Evolutionary conservation across 768 basidiomycete genomes (phyloP).

Genomic region (Termitomyces bulborhizus): DNA sequence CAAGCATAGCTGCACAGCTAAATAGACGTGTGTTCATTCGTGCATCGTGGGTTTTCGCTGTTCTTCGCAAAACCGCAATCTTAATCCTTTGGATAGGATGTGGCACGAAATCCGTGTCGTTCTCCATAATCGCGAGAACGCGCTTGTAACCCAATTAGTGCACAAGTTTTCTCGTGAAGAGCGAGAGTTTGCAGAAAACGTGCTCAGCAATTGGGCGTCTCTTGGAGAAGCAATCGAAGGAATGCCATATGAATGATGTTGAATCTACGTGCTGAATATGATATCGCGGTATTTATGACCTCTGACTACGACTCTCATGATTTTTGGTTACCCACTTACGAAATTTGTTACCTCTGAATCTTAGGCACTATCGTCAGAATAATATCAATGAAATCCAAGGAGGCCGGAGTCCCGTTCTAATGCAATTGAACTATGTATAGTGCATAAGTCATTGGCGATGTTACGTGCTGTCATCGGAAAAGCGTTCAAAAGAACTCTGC

Average conservation of each 20-base stretch:
- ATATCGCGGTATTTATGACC: background rate
- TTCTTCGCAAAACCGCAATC: background rate
- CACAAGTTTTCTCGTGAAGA: constrained; percentile 74
- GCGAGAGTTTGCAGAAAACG: constrained; percentile 55
- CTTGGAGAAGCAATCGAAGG: constrained; percentile 62
- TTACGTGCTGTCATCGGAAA: background rate
- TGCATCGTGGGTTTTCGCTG: constrained; percentile 53
- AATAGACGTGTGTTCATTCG: constrained; percentile 82
- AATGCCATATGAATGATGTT: constrained; percentile 76
- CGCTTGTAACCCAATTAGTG: constrained; percentile 67
- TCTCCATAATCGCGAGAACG: constrained; percentile 85
- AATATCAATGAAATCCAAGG: background rate
- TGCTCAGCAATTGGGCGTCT: constrained; percentile 69
- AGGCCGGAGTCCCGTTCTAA: no score
- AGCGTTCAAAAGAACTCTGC: background rate
- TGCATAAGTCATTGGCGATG: background rate
- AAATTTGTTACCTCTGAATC: background rate
- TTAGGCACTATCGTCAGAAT: background rate
- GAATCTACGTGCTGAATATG: background rate
- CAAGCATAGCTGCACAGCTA: constrained; percentile 66
- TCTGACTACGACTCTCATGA: background rate
- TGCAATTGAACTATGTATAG: background rate
- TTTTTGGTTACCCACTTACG: background rate
- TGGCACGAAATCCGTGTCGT: constrained; percentile 96
- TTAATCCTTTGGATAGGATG: constrained; percentile 45